phyloP scores from a whole-genome alignment of 805 yeast genomes.

The Danielia reshetovae region DNA sequence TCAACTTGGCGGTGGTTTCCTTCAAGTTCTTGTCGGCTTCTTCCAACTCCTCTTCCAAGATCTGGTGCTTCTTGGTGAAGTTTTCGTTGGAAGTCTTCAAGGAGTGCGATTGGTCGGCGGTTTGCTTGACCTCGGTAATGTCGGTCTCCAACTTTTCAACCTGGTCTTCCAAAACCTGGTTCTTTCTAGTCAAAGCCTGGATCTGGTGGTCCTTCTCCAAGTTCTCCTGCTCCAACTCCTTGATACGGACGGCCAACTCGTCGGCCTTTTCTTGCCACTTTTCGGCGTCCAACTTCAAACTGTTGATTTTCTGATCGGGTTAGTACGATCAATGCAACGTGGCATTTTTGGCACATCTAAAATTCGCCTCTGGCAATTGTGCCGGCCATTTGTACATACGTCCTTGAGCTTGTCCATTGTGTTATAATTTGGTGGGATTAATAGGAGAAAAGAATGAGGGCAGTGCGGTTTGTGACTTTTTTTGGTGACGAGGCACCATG shows the following conservation, averaged over 20 bases:
- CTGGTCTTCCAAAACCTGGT: conserved; percentile 79
- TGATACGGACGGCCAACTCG: conserved; percentile 73
- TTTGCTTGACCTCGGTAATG: conserved; percentile 71
- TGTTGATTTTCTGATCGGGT: conserved; percentile 67
- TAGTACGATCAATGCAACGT: conserved; percentile 11
- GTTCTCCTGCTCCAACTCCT: conserved; percentile 87
- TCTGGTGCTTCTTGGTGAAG: conserved; percentile 82
- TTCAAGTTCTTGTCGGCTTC: conserved; percentile 85
- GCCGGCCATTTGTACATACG: no score
- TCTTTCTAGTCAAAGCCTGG: conserved; percentile 87
- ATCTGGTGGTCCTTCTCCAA: conserved; percentile 93
- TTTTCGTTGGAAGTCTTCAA: conserved; percentile 88
- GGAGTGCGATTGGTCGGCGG: conserved; percentile 86
- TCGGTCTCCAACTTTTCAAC: conserved; percentile 76
- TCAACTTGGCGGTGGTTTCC: conserved; percentile 88
- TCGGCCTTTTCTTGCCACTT: conserved; percentile 97
- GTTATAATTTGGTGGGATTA: conserved; percentile 3
- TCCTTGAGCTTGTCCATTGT: conserved; percentile 61
- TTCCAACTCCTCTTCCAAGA: conserved; percentile 88
- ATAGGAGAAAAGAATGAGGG: conserved; percentile 7
- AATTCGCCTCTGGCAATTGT: no score
- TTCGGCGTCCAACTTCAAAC: conserved; percentile 92
- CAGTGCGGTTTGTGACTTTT: conserved; percentile 11
- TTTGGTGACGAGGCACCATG: conserved; percentile 8
- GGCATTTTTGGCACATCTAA: no score